Base-by-base conservation (phyloP, 495 filamentous ascomycete genomes). In the Trichocladium antarcticum region DNA sequence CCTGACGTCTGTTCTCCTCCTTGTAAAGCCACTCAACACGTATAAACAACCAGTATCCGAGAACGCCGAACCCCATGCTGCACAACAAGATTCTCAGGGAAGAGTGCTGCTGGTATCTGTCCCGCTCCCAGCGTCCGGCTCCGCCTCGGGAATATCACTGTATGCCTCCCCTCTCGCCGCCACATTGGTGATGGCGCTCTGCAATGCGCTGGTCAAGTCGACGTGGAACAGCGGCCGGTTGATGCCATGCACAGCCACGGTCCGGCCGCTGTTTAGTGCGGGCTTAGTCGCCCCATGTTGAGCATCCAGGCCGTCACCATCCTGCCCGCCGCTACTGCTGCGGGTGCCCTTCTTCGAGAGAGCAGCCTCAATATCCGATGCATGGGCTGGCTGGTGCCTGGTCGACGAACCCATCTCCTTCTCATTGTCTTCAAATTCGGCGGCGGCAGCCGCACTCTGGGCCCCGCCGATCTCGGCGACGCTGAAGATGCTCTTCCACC, bases 401-500 rank as follows among this genome's bases (percentile, higher is more conserved):
- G 17, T 11, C 10, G 19, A n/a, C 5, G 35, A 7, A 1, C 45
- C 55, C 9, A 63, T 28, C 53, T 81, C 77, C 46, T 74, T 77
- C 63, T 81, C 73, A 56, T 84, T 84, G 47, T 74, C 73, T 7
- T 73, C 68, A 16, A 74, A 63, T 31, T 80, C 69, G 4, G 69
- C 72, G 0, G 55, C 63, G 0, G 64, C 80, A 0, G 85, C 84
- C 0, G 84, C 85, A 3, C 81, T 84, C 34, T 76, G 65, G 9
- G 62, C 62, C 29, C 87, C 88, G 34, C 84, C 87, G 45, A 94
- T 81, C 60, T 96, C 89, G 9, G 93, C 84, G 11, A 98, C 86
- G 63, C 79, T 87, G 74, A 95, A 98, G 62, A 98, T 87, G n/a
- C 87, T 87, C 64, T 89, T 89, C 90, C 90, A 97, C 17, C 85